Base-by-base conservation (phyloP, 2,329 filamentous ascomycete genomes). In the Pseudohalonectria lignicola region DNA sequence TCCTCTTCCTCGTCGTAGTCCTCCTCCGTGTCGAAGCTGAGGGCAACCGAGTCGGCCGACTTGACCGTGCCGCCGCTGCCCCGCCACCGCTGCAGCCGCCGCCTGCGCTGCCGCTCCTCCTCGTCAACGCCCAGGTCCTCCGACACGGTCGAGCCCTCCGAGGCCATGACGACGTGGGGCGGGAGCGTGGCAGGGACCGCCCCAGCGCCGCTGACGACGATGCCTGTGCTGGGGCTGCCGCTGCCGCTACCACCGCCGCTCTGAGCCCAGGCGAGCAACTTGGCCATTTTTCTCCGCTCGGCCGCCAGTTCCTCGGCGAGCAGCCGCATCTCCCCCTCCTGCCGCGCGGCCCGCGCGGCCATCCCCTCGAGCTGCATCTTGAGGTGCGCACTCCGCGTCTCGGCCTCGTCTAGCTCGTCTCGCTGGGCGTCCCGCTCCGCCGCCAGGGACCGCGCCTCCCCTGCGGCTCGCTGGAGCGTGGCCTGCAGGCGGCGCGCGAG, bases 331-430 rank as follows among this genome's bases (percentile, higher is more conserved):
- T 59, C 59, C 6, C 55, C 46, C 46, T 80, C 74, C 43, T 74
- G 70, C 47, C 75, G 69, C 3, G 62, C 59, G 1, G 69, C 68
- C 45, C 66, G 65, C 13, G 53, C 56, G 2, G 71, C 69, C 63
- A 81, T 74, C 34, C 67, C 68, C 45, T 79, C 71, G 1, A 82
- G 62, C 51, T 80, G 75, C 46, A 66, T 61, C 52, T 72, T 74
- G 30, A 80, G 61, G 47, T 74, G 66, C 16, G 62, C 56, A 6
- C 67, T 62, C 3, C 72, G 63, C 5, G 65, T 68, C 39, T 70
- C 63, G 15, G 68, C 62, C 49, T 79, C 74, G 35, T 72, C 71
- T 13, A 68, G 55, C 51, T 78, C 73, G 20, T 79, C 76, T 12
- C 49, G 49, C 45, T 71, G 60, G 1, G 65, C 69, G 32, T 69